A percentile compares a stretch with the other conserved stretches of the same genome.
Conservation (phyloP, 345 rosid genomes). For the Arabidopsis arenosa region DNA sequence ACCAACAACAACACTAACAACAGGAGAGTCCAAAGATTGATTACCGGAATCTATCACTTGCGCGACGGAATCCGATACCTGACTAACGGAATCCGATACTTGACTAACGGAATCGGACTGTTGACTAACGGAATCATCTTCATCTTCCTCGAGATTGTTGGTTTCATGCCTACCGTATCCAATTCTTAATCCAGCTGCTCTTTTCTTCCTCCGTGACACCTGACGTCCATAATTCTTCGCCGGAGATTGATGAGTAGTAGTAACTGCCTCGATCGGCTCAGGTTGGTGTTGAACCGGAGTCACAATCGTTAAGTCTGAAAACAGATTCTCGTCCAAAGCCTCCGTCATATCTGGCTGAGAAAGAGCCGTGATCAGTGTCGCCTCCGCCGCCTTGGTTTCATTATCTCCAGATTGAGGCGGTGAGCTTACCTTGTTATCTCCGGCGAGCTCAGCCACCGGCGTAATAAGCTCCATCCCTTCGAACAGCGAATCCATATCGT, state of each 20-base stretch:
- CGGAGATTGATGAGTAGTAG: slow-evolving; percentile 40
- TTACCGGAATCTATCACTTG: slow-evolving; percentile 29
- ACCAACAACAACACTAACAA: slow-evolving; percentile 19
- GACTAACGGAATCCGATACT: slow-evolving; percentile 36
- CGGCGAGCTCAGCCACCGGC: slow-evolving; percentile 53
- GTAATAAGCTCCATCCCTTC: slow-evolving; percentile 87
- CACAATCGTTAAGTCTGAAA: slow-evolving; percentile 77
- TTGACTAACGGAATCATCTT: slow-evolving; percentile 43
- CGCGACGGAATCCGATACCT: slow-evolving; percentile 30
- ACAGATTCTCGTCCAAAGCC: slow-evolving; percentile 83
- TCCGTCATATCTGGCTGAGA: slow-evolving; percentile 27
- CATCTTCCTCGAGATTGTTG: slow-evolving; percentile 41
- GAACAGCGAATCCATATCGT: slow-evolving; percentile 77
- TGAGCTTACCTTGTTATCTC: slow-evolving; percentile 14
- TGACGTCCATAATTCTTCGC: slow-evolving; percentile 50
- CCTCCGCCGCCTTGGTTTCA: slow-evolving; percentile 29
- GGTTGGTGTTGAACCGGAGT: slow-evolving; percentile 42
- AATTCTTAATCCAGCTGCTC: slow-evolving; percentile 68
- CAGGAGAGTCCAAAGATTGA: slow-evolving; percentile 12
- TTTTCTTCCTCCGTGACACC: slow-evolving; percentile 77
- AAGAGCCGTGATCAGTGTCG: slow-evolving; percentile 31
- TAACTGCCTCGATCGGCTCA: slow-evolving; percentile 19
- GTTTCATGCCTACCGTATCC: slow-evolving; percentile 66
- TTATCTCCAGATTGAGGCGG: slow-evolving; percentile 30
- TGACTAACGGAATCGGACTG: slow-evolving; percentile 37